Conservation (phyloP, 495 filamentous ascomycete species). For the Emericellopsis terricola region DNA sequence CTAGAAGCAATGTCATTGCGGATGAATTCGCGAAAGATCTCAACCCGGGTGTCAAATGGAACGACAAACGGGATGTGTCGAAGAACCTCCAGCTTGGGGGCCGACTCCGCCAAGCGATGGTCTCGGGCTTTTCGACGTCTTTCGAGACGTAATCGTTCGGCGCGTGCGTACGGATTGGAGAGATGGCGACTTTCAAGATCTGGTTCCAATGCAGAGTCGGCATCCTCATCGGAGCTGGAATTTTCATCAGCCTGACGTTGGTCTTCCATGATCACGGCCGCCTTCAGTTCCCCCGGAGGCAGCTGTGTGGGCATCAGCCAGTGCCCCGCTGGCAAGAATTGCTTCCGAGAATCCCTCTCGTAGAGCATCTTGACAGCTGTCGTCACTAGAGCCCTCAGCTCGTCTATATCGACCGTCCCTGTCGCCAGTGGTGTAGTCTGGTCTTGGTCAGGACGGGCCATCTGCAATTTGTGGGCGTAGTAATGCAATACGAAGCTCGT, state of each 20-base stretch:
- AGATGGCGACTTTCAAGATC: slow-evolving; percentile 15
- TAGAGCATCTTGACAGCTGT: slow-evolving; percentile 79
- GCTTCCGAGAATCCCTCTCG: slow-evolving; percentile 78
- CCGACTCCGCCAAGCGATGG: slow-evolving; percentile 54
- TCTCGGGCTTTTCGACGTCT: slow-evolving; percentile 46
- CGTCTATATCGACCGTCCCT: slow-evolving; percentile 1
- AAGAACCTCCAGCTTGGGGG: slow-evolving; percentile 74
- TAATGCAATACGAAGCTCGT: slow-evolving; percentile 85
- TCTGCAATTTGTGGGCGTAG: slow-evolving; percentile 43
- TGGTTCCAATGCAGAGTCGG: neutral
- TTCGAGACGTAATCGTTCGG: slow-evolving; percentile 31
- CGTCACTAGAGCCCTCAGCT: slow-evolving; percentile 35
- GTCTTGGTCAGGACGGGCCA: neutral
- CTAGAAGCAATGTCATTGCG: slow-evolving; percentile 60
- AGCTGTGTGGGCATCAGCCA: slow-evolving; percentile 92
- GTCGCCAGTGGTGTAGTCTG: neutral
- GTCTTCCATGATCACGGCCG: slow-evolving; percentile 75
- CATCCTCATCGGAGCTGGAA: slow-evolving; percentile 12
- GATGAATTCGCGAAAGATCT: slow-evolving; percentile 90
- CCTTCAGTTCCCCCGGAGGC: slow-evolving; percentile 81
- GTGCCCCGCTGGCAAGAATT: slow-evolving; percentile 62
- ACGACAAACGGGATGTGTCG: slow-evolving; percentile 96
- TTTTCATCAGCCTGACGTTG: slow-evolving; percentile 42
- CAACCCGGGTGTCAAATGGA: slow-evolving; percentile 77
- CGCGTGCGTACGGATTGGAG: slow-evolving; percentile 9